These are phyloP conservation scores for Leccinum fallax DNA, from an alignment of 1,284 basidiomycete species.

Conservation along the genomic window DNA sequence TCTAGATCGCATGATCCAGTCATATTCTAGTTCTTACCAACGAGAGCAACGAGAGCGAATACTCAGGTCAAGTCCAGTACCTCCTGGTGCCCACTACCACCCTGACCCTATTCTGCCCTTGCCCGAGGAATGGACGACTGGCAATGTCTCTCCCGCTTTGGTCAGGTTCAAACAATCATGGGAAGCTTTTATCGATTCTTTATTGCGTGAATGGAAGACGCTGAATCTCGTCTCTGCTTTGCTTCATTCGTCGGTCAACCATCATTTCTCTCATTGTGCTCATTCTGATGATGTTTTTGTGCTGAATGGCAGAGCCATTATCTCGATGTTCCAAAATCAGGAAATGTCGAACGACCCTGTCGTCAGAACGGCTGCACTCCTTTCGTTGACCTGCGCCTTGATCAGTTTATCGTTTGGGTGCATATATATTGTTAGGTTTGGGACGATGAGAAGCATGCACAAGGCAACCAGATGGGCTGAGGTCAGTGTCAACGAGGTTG, in stretches of 20 bases:
- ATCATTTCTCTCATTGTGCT: not conserved
- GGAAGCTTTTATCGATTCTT: constrained; percentile 70
- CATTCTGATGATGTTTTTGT: not conserved
- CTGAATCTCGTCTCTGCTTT: constrained; percentile 74
- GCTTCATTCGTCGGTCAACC: constrained; percentile 60
- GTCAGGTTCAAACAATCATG: constrained; percentile 70
- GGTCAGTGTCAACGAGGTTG: constrained; percentile 39
- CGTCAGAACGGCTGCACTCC: constrained; percentile 63
- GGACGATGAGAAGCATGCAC: constrained; percentile 78
- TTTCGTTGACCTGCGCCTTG: constrained; percentile 68
- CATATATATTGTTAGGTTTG: constrained; percentile 75
- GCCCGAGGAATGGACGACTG: constrained; percentile 64
- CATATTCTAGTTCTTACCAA: constrained; percentile 32
- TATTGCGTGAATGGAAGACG: constrained; percentile 77
- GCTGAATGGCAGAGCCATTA: constrained; percentile 54
- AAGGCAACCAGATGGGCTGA: constrained; percentile 77
- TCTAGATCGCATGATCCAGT: constrained; percentile 66
- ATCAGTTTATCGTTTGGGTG: constrained; percentile 79
- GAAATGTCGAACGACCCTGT: constrained; percentile 62
- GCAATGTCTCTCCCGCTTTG: constrained; percentile 59
- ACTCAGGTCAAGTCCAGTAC: constrained; percentile 30
- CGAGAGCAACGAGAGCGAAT: constrained; percentile 20
- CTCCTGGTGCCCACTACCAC: constrained; percentile 26
- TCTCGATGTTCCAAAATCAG: constrained; percentile 73
- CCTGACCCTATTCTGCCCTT: constrained; percentile 45